Base-by-base conservation (phyloP, 2,329 filamentous ascomycete species). In the Colletotrichum trifolii region DNA sequence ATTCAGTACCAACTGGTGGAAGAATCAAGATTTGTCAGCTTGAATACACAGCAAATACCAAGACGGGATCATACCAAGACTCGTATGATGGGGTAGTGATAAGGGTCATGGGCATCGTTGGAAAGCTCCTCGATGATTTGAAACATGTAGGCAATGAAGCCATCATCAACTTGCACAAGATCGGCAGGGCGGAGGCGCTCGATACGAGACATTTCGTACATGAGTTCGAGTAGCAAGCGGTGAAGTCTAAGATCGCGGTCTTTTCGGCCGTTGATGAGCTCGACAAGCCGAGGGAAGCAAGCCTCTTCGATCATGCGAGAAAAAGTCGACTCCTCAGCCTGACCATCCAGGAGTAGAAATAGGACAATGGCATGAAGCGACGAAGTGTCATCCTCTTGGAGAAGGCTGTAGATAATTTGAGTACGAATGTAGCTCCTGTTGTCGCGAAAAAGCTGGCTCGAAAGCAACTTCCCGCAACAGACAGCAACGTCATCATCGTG, bases 191-290 rank as follows among this genome's bases (percentile, higher is more conserved):
- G 89, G 65, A 99, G 81, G 68, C 89, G 87, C 77, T 98, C 94
- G 75, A 98, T 93, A 66, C 96, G 87, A 48, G 93, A 94, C 91
- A 97, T 97, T 81, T 98, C 96, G 78, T 97, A 99, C 74, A 97
- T 85, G 61, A 99, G 81, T 77, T 97, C 92, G 72, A 99, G 83
- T 56, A 98, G 82, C 67, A 96, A 80, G 40, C 91, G 88, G 78
- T 97, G 93, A 66, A 98, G 82, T 56, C 87, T 85, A 33, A 87
- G 84, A 73, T 94, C 91, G 49, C 88, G 82, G 43, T 90, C 85
- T 69, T 84, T 85, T 67, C 86, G 85, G 47, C 82, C 84, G 73
- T 90, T 86, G 67, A 98, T 90, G 69, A 99, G 82, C 68, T 97
- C 93, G 38, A 98, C 81, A 47, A 99, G 82, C 38, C 94, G 87